These are phyloP conservation scores for Neurospora tetraspora DNA, from an alignment of 495 filamentous ascomycete genomes.

Conservation along the genomic window DNA sequence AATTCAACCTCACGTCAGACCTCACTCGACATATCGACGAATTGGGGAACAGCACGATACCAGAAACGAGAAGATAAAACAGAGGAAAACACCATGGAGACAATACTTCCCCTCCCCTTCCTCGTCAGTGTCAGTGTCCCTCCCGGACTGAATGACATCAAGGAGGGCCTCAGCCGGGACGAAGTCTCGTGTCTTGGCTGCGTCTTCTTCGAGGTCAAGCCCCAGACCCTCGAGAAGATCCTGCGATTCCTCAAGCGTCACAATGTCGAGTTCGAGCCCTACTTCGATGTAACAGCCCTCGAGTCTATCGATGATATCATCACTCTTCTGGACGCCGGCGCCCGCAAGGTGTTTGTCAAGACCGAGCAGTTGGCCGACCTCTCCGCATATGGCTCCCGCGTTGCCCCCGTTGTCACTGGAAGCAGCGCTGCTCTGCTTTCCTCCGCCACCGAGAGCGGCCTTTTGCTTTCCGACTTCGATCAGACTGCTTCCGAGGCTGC, in stretches of 20 bases:
- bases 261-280: slow-evolving; percentile 55
- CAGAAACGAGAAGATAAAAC: background rate
- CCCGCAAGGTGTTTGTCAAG: slow-evolving; percentile 75
- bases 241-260: slow-evolving; percentile 59
- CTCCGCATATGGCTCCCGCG: slow-evolving; percentile 32
- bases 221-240: slow-evolving; percentile 46
- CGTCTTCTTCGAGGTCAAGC: slow-evolving; percentile 58
- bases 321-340: slow-evolving; percentile 74
- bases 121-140: slow-evolving; percentile 49
- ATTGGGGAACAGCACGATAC: background rate
- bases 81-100: slow-evolving; percentile 34
- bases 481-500: slow-evolving; percentile 26
- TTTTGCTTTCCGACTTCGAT: slow-evolving; percentile 39
- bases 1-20: background rate
- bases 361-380: slow-evolving; percentile 47
- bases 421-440: slow-evolving; percentile 15
- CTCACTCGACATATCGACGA: background rate
- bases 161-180: slow-evolving; percentile 49
- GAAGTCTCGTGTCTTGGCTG: slow-evolving; percentile 71
- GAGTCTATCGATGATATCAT: slow-evolving; percentile 58
- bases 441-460: slow-evolving; percentile 27
- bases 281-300: slow-evolving; percentile 67
- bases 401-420: slow-evolving; percentile 31
- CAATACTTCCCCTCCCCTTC: slow-evolving; percentile 45
- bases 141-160: slow-evolving; percentile 35